These are phyloP conservation scores for Pseudoneurospora amorphoporcata DNA, from an alignment of 495 filamentous ascomycete species.

Conservation along the genomic window DNA sequence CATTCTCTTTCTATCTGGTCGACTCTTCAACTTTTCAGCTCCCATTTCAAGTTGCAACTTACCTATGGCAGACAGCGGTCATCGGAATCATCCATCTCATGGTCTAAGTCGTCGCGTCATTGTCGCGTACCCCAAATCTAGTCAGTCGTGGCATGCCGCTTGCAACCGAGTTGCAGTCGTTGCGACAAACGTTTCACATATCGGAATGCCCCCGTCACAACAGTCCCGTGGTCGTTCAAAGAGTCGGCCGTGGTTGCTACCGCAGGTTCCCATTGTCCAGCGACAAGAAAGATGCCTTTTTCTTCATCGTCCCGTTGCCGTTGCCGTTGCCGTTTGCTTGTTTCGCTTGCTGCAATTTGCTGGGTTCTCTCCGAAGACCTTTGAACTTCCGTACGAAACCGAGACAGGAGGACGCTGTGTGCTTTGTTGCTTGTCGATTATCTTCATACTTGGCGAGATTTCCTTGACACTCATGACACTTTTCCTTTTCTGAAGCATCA, in stretches of 20 bases:
- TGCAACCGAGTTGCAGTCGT: slow-evolving; percentile 7
- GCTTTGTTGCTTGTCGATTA: neutral
- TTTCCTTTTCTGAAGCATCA: neutral
- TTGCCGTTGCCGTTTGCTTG: neutral
- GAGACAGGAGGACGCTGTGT: neutral
- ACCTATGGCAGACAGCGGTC: neutral
- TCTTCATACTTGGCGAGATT: neutral
- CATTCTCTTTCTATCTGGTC: neutral
- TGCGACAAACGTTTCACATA: slow-evolving; percentile 8
- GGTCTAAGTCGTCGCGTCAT: slow-evolving; percentile 18
- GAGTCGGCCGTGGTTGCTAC: neutral
- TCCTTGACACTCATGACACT: neutral
- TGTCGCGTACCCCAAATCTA: slow-evolving; percentile 16
- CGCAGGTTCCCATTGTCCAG: neutral
- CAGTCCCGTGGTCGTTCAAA: neutral
- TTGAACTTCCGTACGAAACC: neutral
- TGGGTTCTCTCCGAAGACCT: neutral
- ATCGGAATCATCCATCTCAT: neutral
- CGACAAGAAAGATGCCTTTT: neutral
- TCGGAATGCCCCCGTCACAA: neutral
- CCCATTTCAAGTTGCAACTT: neutral
- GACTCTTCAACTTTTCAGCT: too few species aligned
- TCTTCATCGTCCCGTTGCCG: neutral
- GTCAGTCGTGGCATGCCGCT: slow-evolving; percentile 2
- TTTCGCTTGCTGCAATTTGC: neutral